Evolutionary conservation across 140 eudicot species (phyloP), one percentile per base, ranked within the genome.

Genomic region (Ambrosia hybrid): DNA sequence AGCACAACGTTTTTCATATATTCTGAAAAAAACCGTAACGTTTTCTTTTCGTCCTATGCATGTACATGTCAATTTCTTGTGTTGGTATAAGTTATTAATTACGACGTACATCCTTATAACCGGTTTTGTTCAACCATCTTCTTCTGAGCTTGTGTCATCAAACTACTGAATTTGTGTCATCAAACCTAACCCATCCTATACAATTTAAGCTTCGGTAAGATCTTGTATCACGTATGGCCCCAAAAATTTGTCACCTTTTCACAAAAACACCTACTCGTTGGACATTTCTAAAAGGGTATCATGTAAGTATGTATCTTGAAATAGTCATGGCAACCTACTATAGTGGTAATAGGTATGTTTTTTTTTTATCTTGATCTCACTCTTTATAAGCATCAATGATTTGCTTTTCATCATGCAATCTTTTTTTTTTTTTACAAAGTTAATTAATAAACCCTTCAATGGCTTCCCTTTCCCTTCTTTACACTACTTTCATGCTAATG

Each of bases 321-420:
- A 72, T 66, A 56, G 83, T 78, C 83, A 65, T 72, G 57, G 63
- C 38, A 78, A 65, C 65, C 73, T 57, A 65, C 33, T 41, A 41
- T 66, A 72, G 70, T 71, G 41, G 84, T 51, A 43, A 58, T 16
- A n/a, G 68, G 96, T 81, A 80, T 80, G 52, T 85, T 63, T 65
- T 51, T 51, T 73, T 21, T 21, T n/a, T n/a, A 51, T 60, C 67
- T 68, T 74, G 46, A 61, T n/a, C 75, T 73, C 21, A 72, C 65
- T 76, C 65, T 68, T 72, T 78, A 81, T 74, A 81, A 57, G 71
- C 64, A 38, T 43, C 13, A 21, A 0, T 73, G 33, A 45, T 57
- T 62, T 41, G 55, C 62, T 59, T 43, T 16, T 21, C 5, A 57
- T 37, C 65, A 65, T 72, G 65, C 74, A 72, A 57, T 66, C 70